Base-by-base conservation (phyloP, 805 yeast species). In the Pichia eremophila region DNA sequence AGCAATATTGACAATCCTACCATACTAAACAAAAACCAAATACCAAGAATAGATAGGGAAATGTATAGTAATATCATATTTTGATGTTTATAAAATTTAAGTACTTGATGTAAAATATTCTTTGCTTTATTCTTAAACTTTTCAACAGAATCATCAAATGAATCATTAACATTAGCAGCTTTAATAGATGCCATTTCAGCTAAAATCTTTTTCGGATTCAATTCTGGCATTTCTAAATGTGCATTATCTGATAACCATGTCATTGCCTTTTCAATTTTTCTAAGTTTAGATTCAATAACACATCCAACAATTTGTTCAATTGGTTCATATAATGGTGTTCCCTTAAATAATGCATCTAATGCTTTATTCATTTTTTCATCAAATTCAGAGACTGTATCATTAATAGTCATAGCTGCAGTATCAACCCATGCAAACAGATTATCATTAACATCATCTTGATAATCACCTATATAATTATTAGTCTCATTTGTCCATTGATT, bases 181-280 rank as follows among this genome's bases (percentile, higher is more conserved):
- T 51, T 43, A 31, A 36, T 43, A 28, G 19, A 46, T 38, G 27
- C 46, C 52, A 44, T 25, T 39, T 47, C 34, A 35, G 51, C 46
- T 37, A 48, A 19, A 14, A 54, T 46, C 8, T 39, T 45, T 18
- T 44, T 41, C 3, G 53, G 50, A 39, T 63, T 49, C 4, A 81
- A 62, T 39, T 69, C 55, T 0, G 95, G 95, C 1, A 87, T 59
- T 0, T 67, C 53, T 2, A 89, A 64, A 15, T 77, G 70, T 3
- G 89, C 71, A 52, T 85, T 70, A 35, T 81, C 68, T 54, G 82
- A 71, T 2, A 89, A 67, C 97, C 97, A 93, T 2, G 81, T 74
- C 46, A 90, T 64, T 0, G 95, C 98, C 31, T 75, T 59, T 52
- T 85, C 85, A 3, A 88, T 68, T 22, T 74, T 70, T 14, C 70